Evolutionary conservation across 192 early-diverging fungal species (phyloP).

Genomic region (Coemansia sp.): DNA sequence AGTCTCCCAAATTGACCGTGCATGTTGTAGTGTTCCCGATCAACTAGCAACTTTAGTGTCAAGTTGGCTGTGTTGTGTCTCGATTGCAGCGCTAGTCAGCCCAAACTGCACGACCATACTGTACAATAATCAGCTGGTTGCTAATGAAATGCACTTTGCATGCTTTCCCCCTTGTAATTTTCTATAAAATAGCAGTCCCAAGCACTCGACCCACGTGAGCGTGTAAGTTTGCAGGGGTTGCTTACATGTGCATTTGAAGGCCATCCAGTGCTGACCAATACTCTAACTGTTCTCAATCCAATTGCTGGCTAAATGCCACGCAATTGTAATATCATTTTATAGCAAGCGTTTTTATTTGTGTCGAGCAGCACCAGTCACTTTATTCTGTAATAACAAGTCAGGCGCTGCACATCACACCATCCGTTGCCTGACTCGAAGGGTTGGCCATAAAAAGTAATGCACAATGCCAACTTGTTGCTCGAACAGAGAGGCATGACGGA

Average conservation of each 20-base stretch:
- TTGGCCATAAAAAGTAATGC: background rate
- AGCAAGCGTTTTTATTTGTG: background rate
- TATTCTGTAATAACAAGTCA: background rate
- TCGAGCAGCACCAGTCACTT: background rate
- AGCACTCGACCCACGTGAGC: slow-evolving; percentile 19
- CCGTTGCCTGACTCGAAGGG: background rate
- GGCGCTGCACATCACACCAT: background rate
- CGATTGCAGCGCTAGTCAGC: too few species aligned
- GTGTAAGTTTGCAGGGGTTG: slow-evolving; percentile 18
- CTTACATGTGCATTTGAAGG: slow-evolving; percentile 17
- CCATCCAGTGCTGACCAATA: background rate
- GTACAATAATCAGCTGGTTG: too few species aligned
- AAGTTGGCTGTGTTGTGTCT: too few species aligned
- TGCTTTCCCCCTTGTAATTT: too few species aligned
- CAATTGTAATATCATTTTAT: background rate
- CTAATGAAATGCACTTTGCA: too few species aligned
- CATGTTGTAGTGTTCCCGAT: background rate
- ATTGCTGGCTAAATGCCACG: background rate
- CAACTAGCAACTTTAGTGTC: too few species aligned
- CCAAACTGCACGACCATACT: too few species aligned
- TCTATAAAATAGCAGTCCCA: slow-evolving; percentile 1
- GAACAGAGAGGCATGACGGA: background rate
- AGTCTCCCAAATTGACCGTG: background rate
- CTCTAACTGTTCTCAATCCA: background rate
- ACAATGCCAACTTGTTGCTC: background rate